Conservation (phyloP, 2,329 filamentous ascomycete genomes). For the Penicillium concentricum region DNA sequence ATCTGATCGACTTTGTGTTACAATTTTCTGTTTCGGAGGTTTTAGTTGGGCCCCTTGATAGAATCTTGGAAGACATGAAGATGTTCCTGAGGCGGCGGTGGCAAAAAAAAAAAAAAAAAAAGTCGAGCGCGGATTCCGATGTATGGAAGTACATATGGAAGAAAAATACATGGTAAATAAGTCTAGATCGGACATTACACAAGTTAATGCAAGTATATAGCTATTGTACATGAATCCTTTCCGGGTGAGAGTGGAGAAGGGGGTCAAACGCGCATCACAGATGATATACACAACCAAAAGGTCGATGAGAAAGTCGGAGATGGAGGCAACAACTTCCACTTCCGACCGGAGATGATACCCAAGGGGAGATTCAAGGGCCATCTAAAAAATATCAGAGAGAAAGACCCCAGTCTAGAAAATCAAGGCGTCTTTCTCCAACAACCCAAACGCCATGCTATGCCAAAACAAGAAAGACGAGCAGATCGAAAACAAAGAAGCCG, state of each 20-base stretch:
- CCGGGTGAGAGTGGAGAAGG: constrained; percentile 26
- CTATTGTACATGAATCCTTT: constrained; percentile 26
- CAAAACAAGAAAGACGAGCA: constrained; percentile 27
- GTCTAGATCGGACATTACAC: constrained; percentile 11
- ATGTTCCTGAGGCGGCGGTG: constrained; percentile 15
- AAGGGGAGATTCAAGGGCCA: background rate
- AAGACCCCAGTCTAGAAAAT: constrained; percentile 17
- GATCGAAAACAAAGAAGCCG: constrained; percentile 5
- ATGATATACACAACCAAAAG: constrained; percentile 25
- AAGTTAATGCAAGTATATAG: constrained; percentile 24
- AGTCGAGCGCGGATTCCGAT: background rate
- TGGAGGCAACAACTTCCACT: background rate
- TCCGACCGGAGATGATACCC: background rate
- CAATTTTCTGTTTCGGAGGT: too few relatives aligned
- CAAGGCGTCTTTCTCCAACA: constrained; percentile 24
- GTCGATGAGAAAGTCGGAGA: constrained; percentile 4
- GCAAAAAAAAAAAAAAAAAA: constrained; percentile 16
- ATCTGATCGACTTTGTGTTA: background rate
- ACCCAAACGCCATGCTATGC: constrained; percentile 46
- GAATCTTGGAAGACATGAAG: background rate
- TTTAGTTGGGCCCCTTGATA: background rate
- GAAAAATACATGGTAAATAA: background rate
- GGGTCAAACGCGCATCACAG: constrained; percentile 10
- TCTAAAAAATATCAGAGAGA: constrained; percentile 7
- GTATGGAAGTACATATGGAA: background rate